Evolutionary conservation across 2,329 filamentous ascomycete genomes (phyloP), one percentile per base, ranked within the genome.

Genomic region (Hypomyces perniciosus): DNA sequence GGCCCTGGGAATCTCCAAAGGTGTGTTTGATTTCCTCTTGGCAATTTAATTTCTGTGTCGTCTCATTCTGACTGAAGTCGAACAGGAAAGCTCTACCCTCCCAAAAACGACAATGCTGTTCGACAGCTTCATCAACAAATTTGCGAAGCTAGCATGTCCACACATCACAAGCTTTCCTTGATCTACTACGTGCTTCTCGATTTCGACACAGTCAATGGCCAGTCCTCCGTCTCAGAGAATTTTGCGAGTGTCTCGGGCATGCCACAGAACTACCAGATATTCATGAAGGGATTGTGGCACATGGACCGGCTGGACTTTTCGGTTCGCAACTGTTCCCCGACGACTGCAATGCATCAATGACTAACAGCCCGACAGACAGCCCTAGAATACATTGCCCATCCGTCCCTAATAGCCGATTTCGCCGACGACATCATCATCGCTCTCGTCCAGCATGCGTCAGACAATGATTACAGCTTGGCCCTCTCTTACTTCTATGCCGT

Each of bases 151-250:
- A 73, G 72, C 44, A 82, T 85, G 58, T 79, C 85, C 6, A 76
- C 81, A 48, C 86, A 91, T 66, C 85, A 91, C 71, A 91, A 91
- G 66, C 82, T 90, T 57, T 88, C 89, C 13, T 78, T 93, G 44
- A 75, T 95, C 56, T 95, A 88, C 74, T 95, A 95, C 66, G 73
- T 95, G 37, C 77, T 95, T 3, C 84, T 89, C 61, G 88, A 95
- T 65, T 80, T 86, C 62, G 80, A 85, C 60, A 68, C 73, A 37
- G 68, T 72, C 29, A 73, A 78, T 46, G 73, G 75, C 20, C 73
- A 76, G 4, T 68, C 76, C 13, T 74, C 78, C 34, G 61, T 73
- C 6, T 74, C 83, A 2, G 74, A 76, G 20, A 55, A 64, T 1
- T 90, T 92, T 59, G 81, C 84, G 12, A 68, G 70, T 39, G 71